Base-by-base conservation (phyloP, 768 basidiomycete species). In the Tulasnella sp. region DNA sequence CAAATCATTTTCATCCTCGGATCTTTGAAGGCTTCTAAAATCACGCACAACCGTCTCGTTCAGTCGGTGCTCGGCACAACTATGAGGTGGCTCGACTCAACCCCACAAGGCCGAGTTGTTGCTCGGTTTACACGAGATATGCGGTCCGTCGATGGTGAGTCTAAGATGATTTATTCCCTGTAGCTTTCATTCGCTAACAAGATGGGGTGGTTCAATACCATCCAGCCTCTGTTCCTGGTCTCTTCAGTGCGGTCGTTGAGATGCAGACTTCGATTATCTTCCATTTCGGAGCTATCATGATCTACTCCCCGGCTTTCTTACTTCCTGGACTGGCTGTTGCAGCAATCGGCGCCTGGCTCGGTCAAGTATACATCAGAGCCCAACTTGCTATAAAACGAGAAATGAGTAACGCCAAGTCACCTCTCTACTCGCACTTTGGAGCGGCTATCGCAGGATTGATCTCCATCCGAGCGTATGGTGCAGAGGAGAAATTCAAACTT, bases 31-130 rank as follows among this genome's bases (percentile, higher is more conserved):
- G 91, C 91, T 1, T 90, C 90, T 3, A 84, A 86, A 77, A 82
- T 79, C 11, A 88, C 92, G 18, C 91, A 92, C 80, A 81, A 82
- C 29, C 83, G 85, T 77, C 85, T 92, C 0, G 79, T 91, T 4
- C 82, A 86, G 39, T 87, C 90, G 13, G 82, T 92, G 0, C 82
- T 92, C 23, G 87, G 89, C 5, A 88, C 90, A 4, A 91, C 91
- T 0, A 82, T 92, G 46, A 75, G 81, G 20, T 82, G 80, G 79
- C 74, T 82, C 29, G 82, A 82, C 76, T 73, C 76, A n/a, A 81
- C 81, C 7, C 81, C 81, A 3, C 77, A 77, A 20, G 82, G 82
- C 23, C 71, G 82, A 18, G 80, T 82, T 76, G 77, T 81, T 26
- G 79, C 81, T 44, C 80, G 82, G 32, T 81, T 81, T 73, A 81